Evolutionary conservation across 2,329 filamentous ascomycete species (phyloP).

Genomic region (Epichloe coenophiala): DNA sequence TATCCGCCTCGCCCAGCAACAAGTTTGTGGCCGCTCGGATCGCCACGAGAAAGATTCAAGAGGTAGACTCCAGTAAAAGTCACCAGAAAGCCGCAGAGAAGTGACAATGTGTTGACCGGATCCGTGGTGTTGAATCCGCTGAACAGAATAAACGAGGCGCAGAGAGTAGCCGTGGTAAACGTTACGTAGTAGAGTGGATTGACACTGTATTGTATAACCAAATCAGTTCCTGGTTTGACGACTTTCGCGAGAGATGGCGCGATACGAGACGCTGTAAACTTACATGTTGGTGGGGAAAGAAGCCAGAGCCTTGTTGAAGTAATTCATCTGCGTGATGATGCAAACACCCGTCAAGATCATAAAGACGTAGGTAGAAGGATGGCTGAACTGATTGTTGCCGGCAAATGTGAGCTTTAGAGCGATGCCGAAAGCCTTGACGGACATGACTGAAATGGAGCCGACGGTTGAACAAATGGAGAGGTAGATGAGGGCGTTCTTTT

Average conservation of each 20-base stretch:
- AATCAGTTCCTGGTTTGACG: constrained; percentile 2
- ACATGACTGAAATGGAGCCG: constrained; percentile 96
- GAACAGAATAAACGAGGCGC: constrained; percentile 92
- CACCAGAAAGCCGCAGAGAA: constrained; percentile 83
- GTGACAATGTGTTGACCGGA: constrained; percentile 78
- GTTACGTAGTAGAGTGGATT: constrained; percentile 97
- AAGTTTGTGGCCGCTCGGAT: constrained; percentile 65
- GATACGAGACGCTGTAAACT: constrained; percentile 20
- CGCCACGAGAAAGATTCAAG: constrained; percentile 83
- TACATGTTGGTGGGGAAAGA: constrained; percentile 97
- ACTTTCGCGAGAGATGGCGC: not conserved
- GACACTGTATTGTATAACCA: constrained; percentile 44
- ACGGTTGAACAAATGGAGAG: constrained; percentile 97
- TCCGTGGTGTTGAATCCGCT: constrained; percentile 92
- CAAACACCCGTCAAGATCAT: constrained; percentile 85
- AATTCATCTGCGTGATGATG: constrained; percentile 99
- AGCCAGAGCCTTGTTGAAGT: constrained; percentile 96
- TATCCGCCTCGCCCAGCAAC: constrained; percentile 47
- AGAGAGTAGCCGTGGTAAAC: constrained; percentile 87
- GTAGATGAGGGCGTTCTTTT: constrained; percentile 93
- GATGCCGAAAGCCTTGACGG: constrained; percentile 96
- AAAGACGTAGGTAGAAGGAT: constrained; percentile 95
- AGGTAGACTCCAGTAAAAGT: constrained; percentile 95
- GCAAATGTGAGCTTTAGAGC: constrained; percentile 88
- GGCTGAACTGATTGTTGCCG: constrained; percentile 88